These are phyloP conservation scores for Agrocybe pediades DNA, from an alignment of 768 basidiomycete species.

Conservation along the genomic window DNA sequence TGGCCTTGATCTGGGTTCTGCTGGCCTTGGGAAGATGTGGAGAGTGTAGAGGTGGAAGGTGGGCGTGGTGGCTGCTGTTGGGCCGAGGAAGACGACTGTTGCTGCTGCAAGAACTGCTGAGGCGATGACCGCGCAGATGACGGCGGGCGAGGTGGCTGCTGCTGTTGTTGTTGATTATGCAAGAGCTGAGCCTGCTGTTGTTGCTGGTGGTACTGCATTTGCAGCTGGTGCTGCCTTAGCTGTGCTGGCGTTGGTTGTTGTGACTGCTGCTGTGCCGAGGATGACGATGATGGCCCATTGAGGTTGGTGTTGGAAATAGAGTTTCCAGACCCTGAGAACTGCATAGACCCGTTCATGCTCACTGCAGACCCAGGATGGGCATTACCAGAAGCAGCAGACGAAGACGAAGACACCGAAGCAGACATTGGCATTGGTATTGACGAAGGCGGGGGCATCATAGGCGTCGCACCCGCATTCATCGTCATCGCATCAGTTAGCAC, in stretches of 20 bases:
- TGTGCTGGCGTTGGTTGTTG: slow-evolving; percentile 1
- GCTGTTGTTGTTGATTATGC: slow-evolving; percentile 1
- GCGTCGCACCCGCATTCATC: background rate
- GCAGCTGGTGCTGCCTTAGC: slow-evolving; percentile 8
- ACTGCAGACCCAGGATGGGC: background rate
- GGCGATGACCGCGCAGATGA: slow-evolving; percentile 18
- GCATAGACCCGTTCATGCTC: slow-evolving; percentile 14
- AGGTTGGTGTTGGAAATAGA: slow-evolving; percentile 15
- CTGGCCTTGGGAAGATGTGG: background rate
- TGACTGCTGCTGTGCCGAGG: slow-evolving; percentile 12
- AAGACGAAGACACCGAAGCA: background rate
- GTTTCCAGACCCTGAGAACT: slow-evolving; percentile 31
- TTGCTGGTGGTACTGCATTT: slow-evolving; percentile 8
- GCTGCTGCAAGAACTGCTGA: slow-evolving; percentile 6
- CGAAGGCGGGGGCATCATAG: slow-evolving; percentile 45
- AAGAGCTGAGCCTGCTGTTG: slow-evolving; percentile 2
- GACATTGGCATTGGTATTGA: slow-evolving; percentile 28
- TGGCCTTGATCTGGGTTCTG: background rate
- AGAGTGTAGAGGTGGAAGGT: slow-evolving; percentile 1
- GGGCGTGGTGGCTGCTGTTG: background rate
- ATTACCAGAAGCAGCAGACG: slow-evolving; percentile 4
- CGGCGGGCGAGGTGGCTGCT: slow-evolving; percentile 14
- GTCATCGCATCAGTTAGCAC: slow-evolving; percentile 12
- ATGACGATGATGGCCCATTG: slow-evolving; percentile 1
- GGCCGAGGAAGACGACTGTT: slow-evolving; percentile 4